Evolutionary conservation across 2,329 filamentous ascomycete genomes (phyloP), one percentile per base, ranked within the genome.

Genomic region (Diplodia intermedia): DNA sequence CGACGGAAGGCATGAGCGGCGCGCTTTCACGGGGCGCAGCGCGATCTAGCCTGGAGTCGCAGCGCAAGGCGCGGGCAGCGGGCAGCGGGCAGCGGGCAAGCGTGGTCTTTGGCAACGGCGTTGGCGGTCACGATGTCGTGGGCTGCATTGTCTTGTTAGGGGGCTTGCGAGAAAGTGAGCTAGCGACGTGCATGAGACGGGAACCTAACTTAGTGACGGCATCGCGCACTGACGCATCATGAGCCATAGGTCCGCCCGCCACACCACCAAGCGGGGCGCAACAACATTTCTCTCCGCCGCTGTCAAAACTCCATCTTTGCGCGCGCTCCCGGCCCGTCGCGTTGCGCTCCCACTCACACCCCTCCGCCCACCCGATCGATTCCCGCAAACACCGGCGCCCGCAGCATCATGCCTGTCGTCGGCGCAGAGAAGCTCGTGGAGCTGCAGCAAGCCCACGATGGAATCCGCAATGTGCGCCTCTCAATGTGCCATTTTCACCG

Each of bases 401-500:
- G 20, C 65, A 33, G 69, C 80, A 86, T 76, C 69, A 99, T 99
- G 95, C 94, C 95, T 72, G 90, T 97, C 72, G 93, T 99, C 73
- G 91, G 88, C 71, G 89, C 94, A 71, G 92, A 97, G 73, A 94
- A 96, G 85, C 88, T 99, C 76, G 91, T 95, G 73, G 88, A 89
- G 80, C 89, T 99, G 73, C 95, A 99, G 84, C 88, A 89, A 79
- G 91, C 94, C 78, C 88, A 93, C 73, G 89, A 94, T 72, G 91
- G 94, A 80, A 91, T 99, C 78, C 88, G 95, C 84, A 99, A 99
- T 86, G 93, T 96, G 85, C 79, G 88, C 65, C 69, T 14, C 71
- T 71, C n/a, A n/a, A 55, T 52, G 43, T 26, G 2, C 47, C 60
- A 29, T 43, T 9, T 54, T 20, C 31, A 23, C 6, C 23, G 29